phyloP scores from a whole-genome alignment of 331 rosid genomes.

The Rosa hybrid region DNA sequence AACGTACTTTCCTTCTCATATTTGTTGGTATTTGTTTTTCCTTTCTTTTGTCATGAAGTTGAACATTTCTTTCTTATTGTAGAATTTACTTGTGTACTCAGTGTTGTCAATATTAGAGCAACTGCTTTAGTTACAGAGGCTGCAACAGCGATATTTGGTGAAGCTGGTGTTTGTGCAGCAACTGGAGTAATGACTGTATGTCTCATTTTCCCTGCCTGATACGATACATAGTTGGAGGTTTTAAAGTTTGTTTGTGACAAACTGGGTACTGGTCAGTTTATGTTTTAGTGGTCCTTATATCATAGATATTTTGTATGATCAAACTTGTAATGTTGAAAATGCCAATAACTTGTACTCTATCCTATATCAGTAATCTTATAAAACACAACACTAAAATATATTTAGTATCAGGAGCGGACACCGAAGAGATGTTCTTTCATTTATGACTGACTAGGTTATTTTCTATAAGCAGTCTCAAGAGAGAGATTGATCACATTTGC shows the following conservation, averaged over 20 bases:
- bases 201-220: slow-evolving; percentile 28
- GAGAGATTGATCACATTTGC: background rate
- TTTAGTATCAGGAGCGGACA: background rate
- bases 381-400: background rate
- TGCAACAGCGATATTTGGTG: slow-evolving; percentile 92
- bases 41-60: slow-evolving; percentile 21
- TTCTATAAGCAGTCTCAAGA: background rate
- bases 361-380: background rate
- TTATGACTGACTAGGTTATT: background rate
- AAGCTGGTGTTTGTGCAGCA: slow-evolving; percentile 97
- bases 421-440: background rate
- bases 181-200: slow-evolving; percentile 99
- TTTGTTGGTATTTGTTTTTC: slow-evolving; percentile 23
- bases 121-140: slow-evolving; percentile 93
- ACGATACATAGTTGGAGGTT: slow-evolving; percentile 15
- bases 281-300: background rate
- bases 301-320: background rate
- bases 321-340: background rate
- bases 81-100: slow-evolving; percentile 44
- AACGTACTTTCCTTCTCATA: slow-evolving; percentile 15
- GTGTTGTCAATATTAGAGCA: slow-evolving; percentile 97
- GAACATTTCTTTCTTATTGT: slow-evolving; percentile 43
- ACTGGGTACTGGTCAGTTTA: background rate
- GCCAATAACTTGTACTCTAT: background rate
- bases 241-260: background rate